These are phyloP conservation scores for Miscanthus lutarioriparius DNA, from an alignment of 176 grass and related monocot species.

Conservation along the genomic window DNA sequence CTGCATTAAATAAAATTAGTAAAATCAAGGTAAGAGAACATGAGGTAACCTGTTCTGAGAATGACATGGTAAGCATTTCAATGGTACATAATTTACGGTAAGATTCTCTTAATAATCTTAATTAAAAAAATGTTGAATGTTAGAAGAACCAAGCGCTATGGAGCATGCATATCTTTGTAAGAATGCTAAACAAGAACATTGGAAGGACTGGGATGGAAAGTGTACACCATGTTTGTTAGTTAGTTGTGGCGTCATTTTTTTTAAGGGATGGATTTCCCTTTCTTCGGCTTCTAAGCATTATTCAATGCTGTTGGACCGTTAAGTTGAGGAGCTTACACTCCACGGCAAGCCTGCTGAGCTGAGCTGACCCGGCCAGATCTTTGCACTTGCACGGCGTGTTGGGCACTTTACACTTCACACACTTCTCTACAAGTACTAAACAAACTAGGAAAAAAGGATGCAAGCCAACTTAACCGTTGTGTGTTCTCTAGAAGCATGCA, in stretches of 20 bases:
- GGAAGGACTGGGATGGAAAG: conserved; percentile 3
- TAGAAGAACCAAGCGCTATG: no score
- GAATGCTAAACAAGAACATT: neutral
- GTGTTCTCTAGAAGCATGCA: neutral
- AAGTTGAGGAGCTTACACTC: conserved; percentile 15
- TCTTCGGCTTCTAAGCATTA: conserved; percentile 18
- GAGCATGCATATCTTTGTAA: neutral
- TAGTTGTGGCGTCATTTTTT: conserved; percentile 18
- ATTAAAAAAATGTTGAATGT: no score
- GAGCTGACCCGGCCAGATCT: neutral
- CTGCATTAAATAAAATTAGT: neutral
- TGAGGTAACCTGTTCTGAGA: no score
- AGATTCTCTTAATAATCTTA: no score
- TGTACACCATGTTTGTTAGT: neutral
- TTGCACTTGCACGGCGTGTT: neutral
- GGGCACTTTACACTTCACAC: neutral
- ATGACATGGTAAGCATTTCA: no score
- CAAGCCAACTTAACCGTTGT: neutral
- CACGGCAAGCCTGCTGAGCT: conserved; percentile 9
- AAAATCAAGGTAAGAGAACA: neutral
- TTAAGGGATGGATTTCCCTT: neutral
- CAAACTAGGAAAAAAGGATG: neutral
- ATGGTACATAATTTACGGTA: no score
- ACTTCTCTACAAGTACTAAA: neutral
- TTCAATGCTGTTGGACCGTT: neutral